Base-by-base conservation (phyloP, 148 eudicot genomes). In the Silene uniflora region DNA sequence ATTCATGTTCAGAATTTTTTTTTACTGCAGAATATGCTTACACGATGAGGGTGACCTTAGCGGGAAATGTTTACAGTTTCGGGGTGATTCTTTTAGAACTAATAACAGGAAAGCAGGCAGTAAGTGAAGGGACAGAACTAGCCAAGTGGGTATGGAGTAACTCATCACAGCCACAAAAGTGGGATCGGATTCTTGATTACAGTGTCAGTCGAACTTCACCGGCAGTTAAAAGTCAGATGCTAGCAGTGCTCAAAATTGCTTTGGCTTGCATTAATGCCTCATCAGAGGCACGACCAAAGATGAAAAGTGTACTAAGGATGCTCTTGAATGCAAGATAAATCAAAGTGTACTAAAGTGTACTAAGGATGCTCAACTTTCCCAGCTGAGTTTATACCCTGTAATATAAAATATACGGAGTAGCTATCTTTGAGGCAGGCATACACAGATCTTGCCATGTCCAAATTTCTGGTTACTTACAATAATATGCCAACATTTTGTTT, bases 31-130 rank as follows among this genome's bases (percentile, higher is more conserved):
- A 93, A 79, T 93, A 93, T 76, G 98, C 97, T 32, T 93, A 91
- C 88, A 90, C 97, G 25, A 93, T 93, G 97, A 88, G 95, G 87
- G 84, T 91, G 52, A 93, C 98, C 3, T 81, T 79, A 79, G 89
- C 90, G 0, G 97, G 97, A 62, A 93, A 91, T 73, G 90, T 93
- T 0, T 93, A 93, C 76, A 93, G 95, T 81, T 91, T 88, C 21
- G 97, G 98, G 10, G 91, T 91, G 23, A 77, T 93, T 79, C 85
- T 91, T 77, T 84, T 93, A 27, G 91, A 91, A 75, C 80, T 93
- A 75, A 67, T 93, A 22, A 91, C 98, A 3, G 97, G 98, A 71
- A 91, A 86, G 76, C 89, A 93, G 25, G 91, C 97, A 42, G 90
- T 91, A 6, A 87, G 87, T 62, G 86, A 84, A 71, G 98, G 97